A percentile compares a stretch with the other conserved stretches of the same genome.
Evolutionary conservation across 2,329 filamentous ascomycete genomes (phyloP).

Genomic region (Pseudocercospora crystallina): DNA sequence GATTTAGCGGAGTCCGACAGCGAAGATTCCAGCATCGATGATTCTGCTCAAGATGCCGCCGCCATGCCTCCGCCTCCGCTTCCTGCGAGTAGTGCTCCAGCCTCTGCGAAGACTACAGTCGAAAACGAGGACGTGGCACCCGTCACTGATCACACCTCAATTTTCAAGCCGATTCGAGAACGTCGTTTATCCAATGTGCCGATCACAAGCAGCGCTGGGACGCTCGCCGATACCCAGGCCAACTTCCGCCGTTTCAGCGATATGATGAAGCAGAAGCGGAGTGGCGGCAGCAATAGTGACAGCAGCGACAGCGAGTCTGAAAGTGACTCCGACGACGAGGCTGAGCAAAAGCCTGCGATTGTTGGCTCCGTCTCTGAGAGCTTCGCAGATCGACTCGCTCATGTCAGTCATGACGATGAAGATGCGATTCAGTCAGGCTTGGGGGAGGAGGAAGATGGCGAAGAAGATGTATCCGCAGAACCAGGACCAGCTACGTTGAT

Average conservation of each 20-base stretch:
- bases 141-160: no score
- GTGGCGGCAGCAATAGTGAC: background rate
- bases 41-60: no score
- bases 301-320: slow-evolving; percentile 11
- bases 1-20: no score
- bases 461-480: background rate
- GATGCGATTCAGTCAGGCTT: background rate
- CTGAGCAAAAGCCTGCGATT: background rate
- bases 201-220: background rate
- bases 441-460: background rate
- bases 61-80: no score
- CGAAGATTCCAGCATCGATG: no score
- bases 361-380: slow-evolving; percentile 18
- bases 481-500: background rate
- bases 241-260: slow-evolving; percentile 3
- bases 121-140: no score
- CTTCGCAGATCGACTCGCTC: slow-evolving; percentile 2
- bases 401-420: background rate
- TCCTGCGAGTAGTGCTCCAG: no score
- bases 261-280: background rate
- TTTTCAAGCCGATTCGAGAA: background rate
- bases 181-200: background rate
- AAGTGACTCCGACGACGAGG: slow-evolving; percentile 4
- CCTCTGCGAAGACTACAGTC: no score
- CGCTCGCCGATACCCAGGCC: slow-evolving; percentile 3